Base-by-base conservation (phyloP, 352 stramenopile species). In the Phytophthora idaei region DNA sequence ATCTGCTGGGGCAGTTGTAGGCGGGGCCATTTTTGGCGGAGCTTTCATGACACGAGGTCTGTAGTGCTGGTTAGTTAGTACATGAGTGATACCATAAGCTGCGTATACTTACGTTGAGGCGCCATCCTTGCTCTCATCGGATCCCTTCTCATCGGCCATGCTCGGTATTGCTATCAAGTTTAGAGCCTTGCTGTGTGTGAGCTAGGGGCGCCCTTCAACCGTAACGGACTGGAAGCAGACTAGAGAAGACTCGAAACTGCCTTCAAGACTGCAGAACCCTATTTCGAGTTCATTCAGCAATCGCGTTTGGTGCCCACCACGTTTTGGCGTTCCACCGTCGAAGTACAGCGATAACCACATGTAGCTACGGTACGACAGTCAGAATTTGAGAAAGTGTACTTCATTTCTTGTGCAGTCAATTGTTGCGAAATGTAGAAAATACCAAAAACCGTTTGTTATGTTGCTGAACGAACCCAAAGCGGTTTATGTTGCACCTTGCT, bases 141-240 rank as follows among this genome's bases (percentile, higher is more conserved):
- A 68, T 17, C 54, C 59, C 31, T 81, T 81, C 36, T 77, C 71
- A 50, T 77, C 74, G n/a, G 46, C 69, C 74, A 81, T 81, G 45
- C 8, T 28, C 42, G 32, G 14, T 44, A 6, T 57, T 34, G 50
- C 45, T 51, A 21, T 21, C 21, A 21, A 21, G 21, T 21, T 21
- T 21, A 21, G 21, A 21, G 21, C 21, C 21, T 21, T 21, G 21
- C 10, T 34, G 7, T 28, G 7, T 28, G 15, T 48, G 42, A 12
- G 17, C 42, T 27, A 29, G 44, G n/a, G 47, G 39, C 49, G 48
- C 8, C 50, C 32, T 57, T 61, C 57, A 57, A 67, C 9, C 37
- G 63, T 44, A 71, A 69, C 62, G 62, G 55, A 69, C 45, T 12
- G 42, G 17, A 28, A 48, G 42, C n/a, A 11, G 1, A 21, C 21